Base-by-base conservation (phyloP, 1,284 basidiomycete genomes). In the Naganishia albida region DNA sequence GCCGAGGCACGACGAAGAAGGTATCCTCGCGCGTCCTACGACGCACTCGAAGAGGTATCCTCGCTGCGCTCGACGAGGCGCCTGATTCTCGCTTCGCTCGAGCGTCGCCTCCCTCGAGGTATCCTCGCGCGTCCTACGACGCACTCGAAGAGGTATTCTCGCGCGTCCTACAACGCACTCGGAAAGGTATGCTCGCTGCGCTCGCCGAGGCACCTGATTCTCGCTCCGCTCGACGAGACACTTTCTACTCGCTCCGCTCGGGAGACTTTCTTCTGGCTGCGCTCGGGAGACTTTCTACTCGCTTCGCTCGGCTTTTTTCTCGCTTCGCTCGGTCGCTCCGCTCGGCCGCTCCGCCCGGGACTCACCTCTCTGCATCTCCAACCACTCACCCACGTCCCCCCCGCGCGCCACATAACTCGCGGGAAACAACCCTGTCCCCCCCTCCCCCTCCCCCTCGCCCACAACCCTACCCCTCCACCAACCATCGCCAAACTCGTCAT, bases 391-490 rank as follows among this genome's bases (percentile, higher is more conserved):
- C 10, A 59, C 52, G 39, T 66, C 65, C 18, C 65, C 18, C 65
- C 65, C 8, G 23, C 40, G 3, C 59, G 43, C 46, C 13, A 93
- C 97, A 77, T 98, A 98, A 68, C 87, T 88, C 72, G 90, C 85
- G 2, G 95, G 96, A 75, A 99, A 99, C 10, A 99, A 82, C 10
- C 95, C 95, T 18, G 7, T 44, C n/a, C 40, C 30, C 10, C 95
- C 94, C 34, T 34, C 34, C 34, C 34, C 34, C 30, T 85, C 81
- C 75, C 88, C 88, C 6, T 93, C 94, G 30, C 85, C 82, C 16
- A 85, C 77, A 77, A 95, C 96, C 48, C 88, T 88, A 44, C 95
- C 95, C 89, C 94, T 88, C 92, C 91, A 98, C 95, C 95, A 99
- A n/a, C 95, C 95, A 78, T 99, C 95, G 48, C 87, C 86, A 76